These are phyloP conservation scores for Dendrothele bispora DNA, from an alignment of 768 basidiomycete species.

Conservation along the genomic window DNA sequence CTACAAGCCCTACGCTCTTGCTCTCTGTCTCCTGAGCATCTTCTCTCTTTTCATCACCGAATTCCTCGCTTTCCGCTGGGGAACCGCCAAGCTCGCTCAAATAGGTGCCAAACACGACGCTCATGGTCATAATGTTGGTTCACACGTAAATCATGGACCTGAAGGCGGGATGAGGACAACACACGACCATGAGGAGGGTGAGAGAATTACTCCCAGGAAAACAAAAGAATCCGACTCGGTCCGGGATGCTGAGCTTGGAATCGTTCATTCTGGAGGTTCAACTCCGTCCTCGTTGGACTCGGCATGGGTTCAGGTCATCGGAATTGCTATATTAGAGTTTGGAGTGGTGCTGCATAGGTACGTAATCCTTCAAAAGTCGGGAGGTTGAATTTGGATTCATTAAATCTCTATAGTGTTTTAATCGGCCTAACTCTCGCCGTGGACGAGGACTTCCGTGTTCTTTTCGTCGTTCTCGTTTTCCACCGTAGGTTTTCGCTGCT, in stretches of 20 bases:
- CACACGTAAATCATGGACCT: constrained; percentile 70
- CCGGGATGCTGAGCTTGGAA: constrained; percentile 33
- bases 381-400: constrained; percentile 5
- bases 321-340: constrained; percentile 90
- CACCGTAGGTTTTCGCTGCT: constrained; percentile 66
- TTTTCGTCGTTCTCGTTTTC: constrained; percentile 87
- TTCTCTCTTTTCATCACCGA: constrained; percentile 85
- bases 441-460: constrained; percentile 68
- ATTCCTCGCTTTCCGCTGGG: constrained; percentile 86
- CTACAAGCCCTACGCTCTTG: constrained; percentile 80
- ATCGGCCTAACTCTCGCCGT: constrained; percentile 91
- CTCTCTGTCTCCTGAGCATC: constrained; percentile 76
- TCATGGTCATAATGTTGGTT: constrained; percentile 62
- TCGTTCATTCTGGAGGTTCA: constrained; percentile 11
- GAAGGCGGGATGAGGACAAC: constrained; percentile 32
- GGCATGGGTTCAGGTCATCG: constrained; percentile 72
- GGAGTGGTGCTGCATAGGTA: constrained; percentile 86
- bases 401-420: constrained; percentile 49
- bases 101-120: constrained; percentile 65
- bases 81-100: constrained; percentile 64
- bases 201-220: no score
- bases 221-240: no score
- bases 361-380: no score
- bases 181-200: no score
- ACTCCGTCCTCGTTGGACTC: constrained; percentile 29